A percentile compares a stretch with the other conserved stretches of the same genome.
Conservation (phyloP, 2,329 filamentous ascomycete species). For the Phyllachora maydis region DNA sequence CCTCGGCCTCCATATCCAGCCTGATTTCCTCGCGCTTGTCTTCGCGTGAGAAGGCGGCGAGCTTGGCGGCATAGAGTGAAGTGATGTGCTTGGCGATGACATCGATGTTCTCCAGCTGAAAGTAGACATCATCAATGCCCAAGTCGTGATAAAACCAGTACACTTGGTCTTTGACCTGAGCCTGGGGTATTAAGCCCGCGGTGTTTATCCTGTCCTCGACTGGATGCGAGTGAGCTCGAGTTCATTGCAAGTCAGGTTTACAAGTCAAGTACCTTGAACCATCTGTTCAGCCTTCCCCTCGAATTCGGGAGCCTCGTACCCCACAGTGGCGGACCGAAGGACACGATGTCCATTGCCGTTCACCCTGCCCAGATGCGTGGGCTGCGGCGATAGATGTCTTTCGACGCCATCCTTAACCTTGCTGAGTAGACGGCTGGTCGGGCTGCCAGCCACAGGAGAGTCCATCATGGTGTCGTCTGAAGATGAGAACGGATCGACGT, state of each 20-base stretch:
- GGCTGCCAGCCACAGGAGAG: constrained; percentile 5
- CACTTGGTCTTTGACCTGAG: constrained; percentile 69
- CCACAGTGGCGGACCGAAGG: constrained; percentile 73
- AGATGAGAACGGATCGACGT: constrained; percentile 11
- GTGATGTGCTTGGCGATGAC: constrained; percentile 89
- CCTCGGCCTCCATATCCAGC: constrained; percentile 80
- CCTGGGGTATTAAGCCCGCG: constrained; percentile 68
- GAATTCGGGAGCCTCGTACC: constrained; percentile 89
- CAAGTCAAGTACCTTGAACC: constrained; percentile 38
- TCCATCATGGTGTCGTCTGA: constrained; percentile 12
- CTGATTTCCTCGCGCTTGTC: constrained; percentile 91
- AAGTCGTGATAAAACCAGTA: constrained; percentile 96
- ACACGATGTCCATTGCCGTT: constrained; percentile 47
- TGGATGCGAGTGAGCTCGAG: constrained; percentile 11
- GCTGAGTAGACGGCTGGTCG: constrained; percentile 9
- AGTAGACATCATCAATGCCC: constrained; percentile 97
- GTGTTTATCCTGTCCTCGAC: constrained; percentile 65
- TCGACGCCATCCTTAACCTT: constrained; percentile 13
- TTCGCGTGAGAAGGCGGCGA: constrained; percentile 79
- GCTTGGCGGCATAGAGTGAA: constrained; percentile 89
- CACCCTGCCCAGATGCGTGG: constrained; percentile 44
- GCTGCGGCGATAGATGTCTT: constrained; percentile 68
- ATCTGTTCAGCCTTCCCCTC: constrained; percentile 86
- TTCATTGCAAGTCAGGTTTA: constrained; percentile 4
- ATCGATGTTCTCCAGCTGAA: constrained; percentile 69